Conservation (phyloP, 345 rosid genomes). For the Pugionium cornutum region DNA sequence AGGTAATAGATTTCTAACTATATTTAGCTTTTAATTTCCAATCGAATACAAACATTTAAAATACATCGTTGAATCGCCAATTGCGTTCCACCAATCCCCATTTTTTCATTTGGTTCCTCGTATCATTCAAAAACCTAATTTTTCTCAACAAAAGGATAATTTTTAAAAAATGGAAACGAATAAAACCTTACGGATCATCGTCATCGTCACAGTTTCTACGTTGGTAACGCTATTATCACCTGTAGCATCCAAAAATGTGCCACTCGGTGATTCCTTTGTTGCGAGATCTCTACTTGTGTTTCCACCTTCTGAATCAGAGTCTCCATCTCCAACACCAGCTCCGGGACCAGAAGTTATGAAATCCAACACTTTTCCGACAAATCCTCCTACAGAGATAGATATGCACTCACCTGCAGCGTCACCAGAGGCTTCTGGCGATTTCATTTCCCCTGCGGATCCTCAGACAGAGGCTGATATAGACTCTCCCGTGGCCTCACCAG, state of each 20-base stretch:
- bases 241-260: constrained; percentile 24
- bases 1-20: too few species aligned
- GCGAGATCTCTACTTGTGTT: constrained; percentile 24
- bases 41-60: too few species aligned
- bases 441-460: neutral
- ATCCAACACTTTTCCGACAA: neutral
- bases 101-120: neutral
- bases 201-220: constrained; percentile 36
- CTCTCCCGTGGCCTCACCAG: constrained; percentile 12
- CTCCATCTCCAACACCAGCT: constrained; percentile 13
- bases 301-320: constrained; percentile 15
- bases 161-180: constrained; percentile 23
- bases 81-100: constrained; percentile 32
- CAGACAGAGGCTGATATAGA: neutral
- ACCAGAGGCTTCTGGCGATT: neutral
- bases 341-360: neutral
- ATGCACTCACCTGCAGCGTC: neutral
- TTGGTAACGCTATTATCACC: constrained; percentile 28
- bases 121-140: neutral
- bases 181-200: constrained; percentile 9
- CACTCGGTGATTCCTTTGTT: constrained; percentile 4
- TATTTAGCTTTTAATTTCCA: too few species aligned
- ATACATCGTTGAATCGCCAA: constrained; percentile 8
- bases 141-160: neutral
- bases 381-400: neutral